Conservation (phyloP, 768 basidiomycete species). For the Myochromella boudieri region DNA sequence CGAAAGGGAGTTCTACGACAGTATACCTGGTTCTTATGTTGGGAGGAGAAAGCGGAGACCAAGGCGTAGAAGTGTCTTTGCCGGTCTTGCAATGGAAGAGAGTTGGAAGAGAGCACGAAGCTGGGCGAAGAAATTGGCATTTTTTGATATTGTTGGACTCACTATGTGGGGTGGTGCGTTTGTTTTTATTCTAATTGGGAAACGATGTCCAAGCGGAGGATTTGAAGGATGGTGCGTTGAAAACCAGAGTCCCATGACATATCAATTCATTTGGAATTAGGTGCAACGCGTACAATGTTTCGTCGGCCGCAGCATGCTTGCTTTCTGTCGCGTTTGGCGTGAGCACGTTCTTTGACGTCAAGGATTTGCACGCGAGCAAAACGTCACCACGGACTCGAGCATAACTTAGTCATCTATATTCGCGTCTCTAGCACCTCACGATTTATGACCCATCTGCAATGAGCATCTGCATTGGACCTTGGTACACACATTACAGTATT, state of each 20-base stretch:
- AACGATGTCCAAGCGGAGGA: slow-evolving; percentile 61
- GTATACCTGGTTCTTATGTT: slow-evolving; percentile 36
- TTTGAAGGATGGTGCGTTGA: slow-evolving; percentile 62
- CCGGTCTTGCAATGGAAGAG: slow-evolving; percentile 62
- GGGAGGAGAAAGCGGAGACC: slow-evolving; percentile 34
- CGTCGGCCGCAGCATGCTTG: slow-evolving; percentile 61
- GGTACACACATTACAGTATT: too few species aligned
- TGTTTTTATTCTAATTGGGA: slow-evolving; percentile 58
- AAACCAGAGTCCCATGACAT: not conserved
- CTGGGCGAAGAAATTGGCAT: slow-evolving; percentile 50
- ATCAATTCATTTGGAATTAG: slow-evolving; percentile 26
- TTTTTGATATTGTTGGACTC: slow-evolving; percentile 46
- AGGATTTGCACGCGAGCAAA: slow-evolving; percentile 62
- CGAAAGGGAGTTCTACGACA: slow-evolving; percentile 34
- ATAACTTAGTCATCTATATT: slow-evolving; percentile 6
- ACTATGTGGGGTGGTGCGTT: slow-evolving; percentile 60
- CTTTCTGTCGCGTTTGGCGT: slow-evolving; percentile 54
- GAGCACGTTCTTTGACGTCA: slow-evolving; percentile 63
- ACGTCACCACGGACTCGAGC: slow-evolving; percentile 58
- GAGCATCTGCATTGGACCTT: not conserved
- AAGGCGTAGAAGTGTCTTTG: slow-evolving; percentile 51
- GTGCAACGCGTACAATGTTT: slow-evolving; percentile 73
- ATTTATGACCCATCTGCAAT: slow-evolving; percentile 2
- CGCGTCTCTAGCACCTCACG: not conserved
- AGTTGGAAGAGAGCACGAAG: slow-evolving; percentile 58